Evolutionary conservation across 2,329 filamentous ascomycete species (phyloP).

Genomic region (Ilyonectria mors-panacis): DNA sequence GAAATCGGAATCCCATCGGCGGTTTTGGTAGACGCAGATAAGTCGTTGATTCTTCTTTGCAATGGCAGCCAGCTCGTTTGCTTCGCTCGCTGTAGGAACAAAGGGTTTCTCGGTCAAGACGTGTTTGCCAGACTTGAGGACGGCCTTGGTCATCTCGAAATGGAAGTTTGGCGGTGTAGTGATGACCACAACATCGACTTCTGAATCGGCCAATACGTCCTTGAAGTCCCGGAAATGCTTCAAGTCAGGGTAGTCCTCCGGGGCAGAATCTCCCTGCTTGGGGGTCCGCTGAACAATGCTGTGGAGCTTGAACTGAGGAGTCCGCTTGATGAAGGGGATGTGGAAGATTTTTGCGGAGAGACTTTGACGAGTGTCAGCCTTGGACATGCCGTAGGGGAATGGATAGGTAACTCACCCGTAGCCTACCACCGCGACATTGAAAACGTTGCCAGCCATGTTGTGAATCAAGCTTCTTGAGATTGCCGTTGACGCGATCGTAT

Average conservation of each 20-base stretch:
- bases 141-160: slow-evolving; percentile 74
- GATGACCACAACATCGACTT: slow-evolving; percentile 79
- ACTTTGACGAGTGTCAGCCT: slow-evolving; percentile 52
- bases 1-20: slow-evolving; percentile 85
- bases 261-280: slow-evolving; percentile 74
- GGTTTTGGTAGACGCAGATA: slow-evolving; percentile 81
- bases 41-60: slow-evolving; percentile 66
- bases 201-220: slow-evolving; percentile 75
- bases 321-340: slow-evolving; percentile 81
- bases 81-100: slow-evolving; percentile 79
- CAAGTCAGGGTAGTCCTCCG: slow-evolving; percentile 75
- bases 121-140: slow-evolving; percentile 80
- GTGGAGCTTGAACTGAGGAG: slow-evolving; percentile 76
- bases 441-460: slow-evolving; percentile 56
- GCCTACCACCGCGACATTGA: slow-evolving; percentile 67
- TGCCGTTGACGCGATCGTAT: not conserved
- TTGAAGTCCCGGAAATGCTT: slow-evolving; percentile 76
- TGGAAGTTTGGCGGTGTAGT: slow-evolving; percentile 81
- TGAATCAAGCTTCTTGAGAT: not conserved
- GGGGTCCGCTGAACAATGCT: slow-evolving; percentile 83
- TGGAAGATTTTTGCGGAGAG: slow-evolving; percentile 85
- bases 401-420: slow-evolving; percentile 60
- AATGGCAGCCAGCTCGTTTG: slow-evolving; percentile 71
- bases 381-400: slow-evolving; percentile 9
- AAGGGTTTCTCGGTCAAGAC: slow-evolving; percentile 89